Percentiles rank a stretch among this genome's conserved stretches.
phyloP scores from a whole-genome alignment of 2,329 filamentous ascomycete genomes.

The Acephala macrosclerotiorum region DNA sequence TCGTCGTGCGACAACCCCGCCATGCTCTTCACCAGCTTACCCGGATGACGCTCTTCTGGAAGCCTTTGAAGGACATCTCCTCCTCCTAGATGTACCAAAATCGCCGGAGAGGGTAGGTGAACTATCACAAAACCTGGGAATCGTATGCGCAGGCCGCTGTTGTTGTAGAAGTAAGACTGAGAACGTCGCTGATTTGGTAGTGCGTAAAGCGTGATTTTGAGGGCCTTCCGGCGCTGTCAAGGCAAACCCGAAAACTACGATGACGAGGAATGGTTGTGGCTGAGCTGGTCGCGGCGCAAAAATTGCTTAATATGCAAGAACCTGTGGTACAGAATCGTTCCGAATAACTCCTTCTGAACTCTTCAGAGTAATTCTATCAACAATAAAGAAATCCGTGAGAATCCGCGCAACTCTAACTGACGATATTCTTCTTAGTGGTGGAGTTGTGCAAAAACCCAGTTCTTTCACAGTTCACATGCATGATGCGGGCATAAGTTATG shows the following conservation, averaged over 20 bases:
- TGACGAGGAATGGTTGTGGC: constrained; percentile 40
- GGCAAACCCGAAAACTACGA: constrained; percentile 24
- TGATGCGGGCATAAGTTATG: background rate
- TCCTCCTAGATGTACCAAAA: constrained; percentile 27
- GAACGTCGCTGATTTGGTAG: constrained; percentile 9
- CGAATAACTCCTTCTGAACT: background rate
- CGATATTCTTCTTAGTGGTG: background rate
- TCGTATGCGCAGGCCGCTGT: background rate
- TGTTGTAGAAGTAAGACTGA: constrained; percentile 4
- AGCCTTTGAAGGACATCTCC: constrained; percentile 91
- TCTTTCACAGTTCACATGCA: constrained; percentile 18
- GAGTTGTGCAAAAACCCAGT: constrained; percentile 9
- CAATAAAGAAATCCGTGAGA: constrained; percentile 20
- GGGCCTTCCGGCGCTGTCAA: constrained; percentile 9
- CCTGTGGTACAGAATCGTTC: constrained; percentile 5
- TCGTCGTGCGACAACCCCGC: constrained; percentile 34
- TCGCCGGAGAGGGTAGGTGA: constrained; percentile 6
- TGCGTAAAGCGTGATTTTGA: constrained; percentile 24
- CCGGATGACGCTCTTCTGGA: constrained; percentile 87
- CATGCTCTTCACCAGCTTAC: constrained; percentile 58
- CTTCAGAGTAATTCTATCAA: constrained; percentile 14
- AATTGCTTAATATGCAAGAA: constrained; percentile 16
- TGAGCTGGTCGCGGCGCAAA: constrained; percentile 28
- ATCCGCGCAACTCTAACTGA: constrained; percentile 11
- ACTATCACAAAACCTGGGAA: background rate